Evolutionary conservation across 2,329 filamentous ascomycete species (phyloP).

Genomic region (Aspergillus sp.): DNA sequence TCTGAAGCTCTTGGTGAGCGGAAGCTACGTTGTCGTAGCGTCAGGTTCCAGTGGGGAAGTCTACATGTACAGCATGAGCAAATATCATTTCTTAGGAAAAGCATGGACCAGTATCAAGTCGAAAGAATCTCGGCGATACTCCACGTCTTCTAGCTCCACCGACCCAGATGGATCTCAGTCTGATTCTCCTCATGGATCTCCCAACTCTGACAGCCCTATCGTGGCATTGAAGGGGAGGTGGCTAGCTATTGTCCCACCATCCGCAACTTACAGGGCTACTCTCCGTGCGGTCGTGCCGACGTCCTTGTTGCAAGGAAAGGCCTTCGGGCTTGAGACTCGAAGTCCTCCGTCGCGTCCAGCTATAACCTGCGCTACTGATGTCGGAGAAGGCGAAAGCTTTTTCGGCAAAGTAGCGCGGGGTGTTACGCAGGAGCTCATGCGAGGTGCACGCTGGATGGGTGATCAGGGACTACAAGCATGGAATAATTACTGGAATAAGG

Average conservation of each 20-base stretch:
- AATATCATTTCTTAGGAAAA: slow-evolving; percentile 76
- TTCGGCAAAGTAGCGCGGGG: slow-evolving; percentile 52
- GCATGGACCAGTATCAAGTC: slow-evolving; percentile 84
- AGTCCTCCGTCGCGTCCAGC: slow-evolving; percentile 46
- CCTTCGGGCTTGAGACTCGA: slow-evolving; percentile 46
- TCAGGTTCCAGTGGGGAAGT: slow-evolving; percentile 86
- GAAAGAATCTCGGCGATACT: slow-evolving; percentile 46
- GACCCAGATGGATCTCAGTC: slow-evolving; percentile 46
- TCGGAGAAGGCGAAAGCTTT: slow-evolving; percentile 50
- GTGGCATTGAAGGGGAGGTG: slow-evolving; percentile 49
- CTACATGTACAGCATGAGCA: slow-evolving; percentile 66
- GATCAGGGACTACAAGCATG: slow-evolving; percentile 53
- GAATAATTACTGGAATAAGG: slow-evolving; percentile 54
- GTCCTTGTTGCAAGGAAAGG: slow-evolving; percentile 36
- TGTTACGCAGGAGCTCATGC: slow-evolving; percentile 53
- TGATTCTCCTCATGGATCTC: slow-evolving; percentile 36
- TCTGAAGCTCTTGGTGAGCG: slow-evolving; percentile 72
- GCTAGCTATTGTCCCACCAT: slow-evolving; percentile 49
- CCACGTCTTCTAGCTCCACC: slow-evolving; percentile 49
- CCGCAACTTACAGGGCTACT: slow-evolving; percentile 40
- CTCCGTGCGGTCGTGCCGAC: slow-evolving; percentile 46
- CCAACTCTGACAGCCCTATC: slow-evolving; percentile 40
- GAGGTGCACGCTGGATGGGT: slow-evolving; percentile 52
- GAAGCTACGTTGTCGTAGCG: slow-evolving; percentile 70
- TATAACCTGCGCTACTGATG: slow-evolving; percentile 48